These are phyloP conservation scores for Agrocybe chaxingu DNA, from an alignment of 768 basidiomycete genomes.

Conservation along the genomic window DNA sequence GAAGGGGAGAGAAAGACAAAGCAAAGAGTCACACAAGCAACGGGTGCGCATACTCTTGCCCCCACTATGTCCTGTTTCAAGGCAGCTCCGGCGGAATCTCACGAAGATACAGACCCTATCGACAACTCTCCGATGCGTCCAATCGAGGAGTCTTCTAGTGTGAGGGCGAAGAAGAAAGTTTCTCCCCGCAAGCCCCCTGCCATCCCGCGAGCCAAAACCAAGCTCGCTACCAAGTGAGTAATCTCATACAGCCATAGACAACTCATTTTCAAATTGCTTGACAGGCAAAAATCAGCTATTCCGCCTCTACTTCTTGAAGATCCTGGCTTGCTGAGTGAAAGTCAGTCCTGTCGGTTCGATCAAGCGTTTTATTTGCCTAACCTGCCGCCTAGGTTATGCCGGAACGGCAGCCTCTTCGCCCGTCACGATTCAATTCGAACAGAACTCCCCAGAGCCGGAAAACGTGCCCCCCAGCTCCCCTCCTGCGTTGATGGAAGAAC, in stretches of 20 bases:
- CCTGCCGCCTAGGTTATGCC: constrained; percentile 44
- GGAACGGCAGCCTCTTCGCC: constrained; percentile 77
- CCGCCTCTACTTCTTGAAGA: constrained; percentile 45
- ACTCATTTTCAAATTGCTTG: constrained; percentile 13
- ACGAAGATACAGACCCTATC: constrained; percentile 28
- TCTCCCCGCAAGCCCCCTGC: constrained; percentile 42
- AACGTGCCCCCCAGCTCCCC: constrained; percentile 30
- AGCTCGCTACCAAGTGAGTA: constrained; percentile 29
- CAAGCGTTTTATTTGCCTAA: constrained; percentile 1
- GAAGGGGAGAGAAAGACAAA: constrained; percentile 47
- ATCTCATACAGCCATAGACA: constrained; percentile 2
- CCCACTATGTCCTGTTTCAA: constrained; percentile 42
- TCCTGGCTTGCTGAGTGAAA: constrained; percentile 56
- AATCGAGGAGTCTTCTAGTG: constrained; percentile 29
- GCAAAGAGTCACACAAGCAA: constrained; percentile 33
- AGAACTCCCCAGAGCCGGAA: constrained; percentile 51
- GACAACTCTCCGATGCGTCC: constrained; percentile 19
- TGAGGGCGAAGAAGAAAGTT: constrained; percentile 47
- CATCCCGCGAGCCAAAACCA: constrained; percentile 32
- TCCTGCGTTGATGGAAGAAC: constrained; percentile 28
- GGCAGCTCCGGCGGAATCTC: constrained; percentile 34
- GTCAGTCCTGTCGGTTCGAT: constrained; percentile 28
- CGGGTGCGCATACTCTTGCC: constrained; percentile 32
- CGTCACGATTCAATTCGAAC: constrained; percentile 44
- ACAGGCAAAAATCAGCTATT: constrained; percentile 29